These are phyloP conservation scores for Cystobasidium slooffiae DNA, from an alignment of 1,284 basidiomycete species.

Conservation along the genomic window DNA sequence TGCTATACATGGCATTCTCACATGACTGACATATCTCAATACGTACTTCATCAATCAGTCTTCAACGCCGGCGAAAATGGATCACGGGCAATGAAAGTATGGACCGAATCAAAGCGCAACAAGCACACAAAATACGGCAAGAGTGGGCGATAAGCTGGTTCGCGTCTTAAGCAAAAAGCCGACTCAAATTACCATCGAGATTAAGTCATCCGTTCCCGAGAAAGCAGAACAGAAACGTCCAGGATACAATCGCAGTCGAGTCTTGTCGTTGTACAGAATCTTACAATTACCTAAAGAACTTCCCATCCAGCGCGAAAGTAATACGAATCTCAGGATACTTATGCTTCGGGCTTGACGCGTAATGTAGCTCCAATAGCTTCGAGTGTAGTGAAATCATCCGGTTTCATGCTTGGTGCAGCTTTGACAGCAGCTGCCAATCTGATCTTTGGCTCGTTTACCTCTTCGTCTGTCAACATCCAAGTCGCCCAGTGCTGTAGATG, in stretches of 20 bases:
- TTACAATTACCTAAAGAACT: too few relatives aligned
- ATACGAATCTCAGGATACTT: not conserved
- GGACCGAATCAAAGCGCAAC: slow-evolving; percentile 47
- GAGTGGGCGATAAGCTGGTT: not conserved
- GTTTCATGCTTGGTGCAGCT: not conserved
- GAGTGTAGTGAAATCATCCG: slow-evolving; percentile 33
- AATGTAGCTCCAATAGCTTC: slow-evolving; percentile 27
- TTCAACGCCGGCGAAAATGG: slow-evolving; percentile 50
- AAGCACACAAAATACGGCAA: slow-evolving; percentile 38
- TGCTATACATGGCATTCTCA: not conserved
- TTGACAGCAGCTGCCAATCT: slow-evolving; percentile 29
- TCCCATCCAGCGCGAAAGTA: too few relatives aligned
- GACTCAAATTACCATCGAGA: too few relatives aligned
- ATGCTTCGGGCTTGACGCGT: slow-evolving; percentile 4
- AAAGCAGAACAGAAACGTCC: too few relatives aligned
- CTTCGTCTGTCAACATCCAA: slow-evolving; percentile 65
- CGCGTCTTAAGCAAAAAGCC: too few relatives aligned
- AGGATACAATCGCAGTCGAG: too few relatives aligned
- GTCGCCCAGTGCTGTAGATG: slow-evolving; percentile 38
- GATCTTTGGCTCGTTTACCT: slow-evolving; percentile 56
- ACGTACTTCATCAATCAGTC: slow-evolving; percentile 39
- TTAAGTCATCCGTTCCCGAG: too few relatives aligned
- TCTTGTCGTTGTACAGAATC: too few relatives aligned
- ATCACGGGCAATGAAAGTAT: slow-evolving; percentile 49
- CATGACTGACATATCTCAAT: not conserved